Conservation (phyloP, 2,329 filamentous ascomycete species). For the Neophaeococcomyces aloes region DNA sequence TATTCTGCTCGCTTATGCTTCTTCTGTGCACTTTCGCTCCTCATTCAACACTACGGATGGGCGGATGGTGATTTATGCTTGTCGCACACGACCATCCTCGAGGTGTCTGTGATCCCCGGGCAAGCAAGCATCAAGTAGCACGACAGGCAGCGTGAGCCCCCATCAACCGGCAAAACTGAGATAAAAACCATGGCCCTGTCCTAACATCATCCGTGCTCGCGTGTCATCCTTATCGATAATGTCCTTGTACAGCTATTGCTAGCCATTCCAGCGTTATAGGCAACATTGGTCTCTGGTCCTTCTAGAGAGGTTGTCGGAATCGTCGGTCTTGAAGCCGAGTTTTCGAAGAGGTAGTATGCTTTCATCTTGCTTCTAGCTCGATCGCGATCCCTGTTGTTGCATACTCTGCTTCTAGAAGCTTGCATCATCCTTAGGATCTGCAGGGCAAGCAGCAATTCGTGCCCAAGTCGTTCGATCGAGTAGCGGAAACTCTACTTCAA, state of each 20-base stretch:
- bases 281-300: no score
- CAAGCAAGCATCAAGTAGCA: neutral
- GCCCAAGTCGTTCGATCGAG: conserved; percentile 1
- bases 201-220: neutral
- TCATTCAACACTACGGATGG: neutral
- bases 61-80: neutral
- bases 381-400: no score
- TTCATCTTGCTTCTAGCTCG: no score
- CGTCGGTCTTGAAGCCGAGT: no score
- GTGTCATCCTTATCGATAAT: no score
- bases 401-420: no score
- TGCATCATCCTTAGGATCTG: neutral
- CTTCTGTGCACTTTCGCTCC: neutral
- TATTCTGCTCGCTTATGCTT: conserved; percentile 1
- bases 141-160: neutral
- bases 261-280: no score
- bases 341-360: no score
- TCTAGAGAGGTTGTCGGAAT: no score
- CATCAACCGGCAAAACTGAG: neutral
- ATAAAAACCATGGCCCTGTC: neutral
- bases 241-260: no score
- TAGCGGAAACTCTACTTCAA: neutral
- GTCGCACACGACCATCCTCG: neutral
- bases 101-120: neutral
- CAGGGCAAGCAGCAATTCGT: neutral